Base-by-base conservation (phyloP, 306 rosid genomes). In the Begonia fuchsioides region DNA sequence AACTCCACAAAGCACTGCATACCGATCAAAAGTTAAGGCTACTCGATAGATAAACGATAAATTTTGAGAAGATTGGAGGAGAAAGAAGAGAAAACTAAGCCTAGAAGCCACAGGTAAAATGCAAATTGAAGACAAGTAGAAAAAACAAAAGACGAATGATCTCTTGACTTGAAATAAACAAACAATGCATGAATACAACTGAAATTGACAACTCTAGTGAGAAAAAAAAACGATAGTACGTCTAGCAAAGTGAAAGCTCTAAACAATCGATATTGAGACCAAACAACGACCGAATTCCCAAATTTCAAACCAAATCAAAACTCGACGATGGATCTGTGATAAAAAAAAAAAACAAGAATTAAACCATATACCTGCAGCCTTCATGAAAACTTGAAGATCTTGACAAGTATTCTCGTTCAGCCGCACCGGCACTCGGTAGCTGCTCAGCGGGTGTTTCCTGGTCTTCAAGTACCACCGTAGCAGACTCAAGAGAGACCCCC, bases 341-440 rank as follows among this genome's bases (percentile, higher is more conserved):
- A n/a, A n/a, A n/a, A n/a, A n/a, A n/a, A n/a, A 2, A n/a, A 46
- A 13, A n/a, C 19, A 39, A 45, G 35, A 47, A 9, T 1, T 12
- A 9, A 12, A 50, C 38, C 47, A n/a, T 14, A 46, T 53, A 70
- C 76, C 80, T 74, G 80, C 80, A 70, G 54, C 62, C 73, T 26
- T 70, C 76, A 39, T 63, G 44, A 66, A 54, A 59, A 18, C 73
- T 62, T 15, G 69, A 39, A 53, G 50, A 55, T 13, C 58, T 54
- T 2, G 65, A 55, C 41, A 62, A 61, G 14, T 51, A 46, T 10
- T 44, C 68, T 55, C 66, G 69, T 43, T 49, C 60, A 10, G 78
- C 71, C 43, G 68, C 55, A 44, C 15, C 40, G 3, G 32, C 26
- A 45, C 12, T n/a, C 32, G 66, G 17, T 47, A 47, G 50, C 35